Evolutionary conservation across 2,329 filamentous ascomycete genomes (phyloP), one percentile per base, ranked within the genome.

Genomic region (Rutstroemia sp.): DNA sequence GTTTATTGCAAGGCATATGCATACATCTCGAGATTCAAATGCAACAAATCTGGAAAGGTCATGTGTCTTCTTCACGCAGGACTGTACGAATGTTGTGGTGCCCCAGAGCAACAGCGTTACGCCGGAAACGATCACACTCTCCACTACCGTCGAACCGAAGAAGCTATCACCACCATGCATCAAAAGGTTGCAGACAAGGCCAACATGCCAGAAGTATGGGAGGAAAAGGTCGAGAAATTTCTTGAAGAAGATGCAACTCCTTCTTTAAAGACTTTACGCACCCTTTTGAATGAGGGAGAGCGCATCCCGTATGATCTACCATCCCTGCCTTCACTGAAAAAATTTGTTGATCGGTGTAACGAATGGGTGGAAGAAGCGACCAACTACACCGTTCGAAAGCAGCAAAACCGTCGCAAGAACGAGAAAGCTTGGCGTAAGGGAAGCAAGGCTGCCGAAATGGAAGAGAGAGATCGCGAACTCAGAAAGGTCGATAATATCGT

Each of bases 351-450:
- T 65, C 87, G 89, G 67, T 97, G 94, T 76, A 95, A 96, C 72
- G 91, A 95, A 69, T 96, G 95, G 88, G 90, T 96, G 61, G 94
- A 97, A 67, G 92, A 97, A 74, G 94, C 94, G 62, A 94, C 89
- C 67, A 92, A 88, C 69, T 99, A 95, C 76, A 96, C 92, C 67
- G 92, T 94, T 58, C 88, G 94, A 65, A 99, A 99, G 75, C 92
- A 96, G 75, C 92, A 96, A 73, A 95, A 95, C 68, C 88, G 94
- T 61, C 89, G 92, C 60, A 97, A 97, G 73, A 95, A 88, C 71
- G 92, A 96, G 67, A 94, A 90, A 68, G 82, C 82, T 46, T 94
- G 88, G 83, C 88, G 90, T 62, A 86, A 83, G 66, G 81, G 84
- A 55, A 82, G 81, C 51, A 92, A 88, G 71, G 86, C 84, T 51